phyloP scores from a whole-genome alignment of 1,139 yeast genomes.

The Hanseniaspora uvarum region DNA sequence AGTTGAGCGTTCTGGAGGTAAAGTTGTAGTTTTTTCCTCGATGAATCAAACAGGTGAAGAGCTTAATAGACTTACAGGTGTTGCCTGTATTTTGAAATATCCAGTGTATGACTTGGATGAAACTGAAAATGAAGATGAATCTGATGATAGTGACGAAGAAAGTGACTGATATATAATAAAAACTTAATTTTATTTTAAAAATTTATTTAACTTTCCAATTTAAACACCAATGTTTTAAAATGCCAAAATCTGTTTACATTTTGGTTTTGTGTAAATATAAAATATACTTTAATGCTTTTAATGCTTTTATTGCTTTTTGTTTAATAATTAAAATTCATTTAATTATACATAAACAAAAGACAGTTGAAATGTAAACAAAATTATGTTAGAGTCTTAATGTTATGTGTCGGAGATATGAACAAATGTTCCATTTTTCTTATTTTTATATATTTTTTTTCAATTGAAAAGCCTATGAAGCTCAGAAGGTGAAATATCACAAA shows the following conservation, averaged over 20 bases:
- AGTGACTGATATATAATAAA: not conserved
- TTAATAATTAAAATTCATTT: no score
- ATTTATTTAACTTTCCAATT: not conserved
- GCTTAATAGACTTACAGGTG: slow-evolving; percentile 77
- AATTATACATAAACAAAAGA: not conserved
- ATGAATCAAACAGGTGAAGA: slow-evolving; percentile 86
- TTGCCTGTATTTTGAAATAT: slow-evolving; percentile 75
- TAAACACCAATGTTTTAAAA: no score
- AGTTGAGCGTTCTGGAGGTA: slow-evolving; percentile 65
- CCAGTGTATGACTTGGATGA: slow-evolving; percentile 82
- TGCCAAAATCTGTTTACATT: not conserved
- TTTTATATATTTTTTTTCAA: not conserved
- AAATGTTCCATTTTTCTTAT: not conserved
- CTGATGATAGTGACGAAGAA: slow-evolving; percentile 11
- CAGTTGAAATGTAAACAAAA: not conserved
- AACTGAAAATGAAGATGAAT: slow-evolving; percentile 34
- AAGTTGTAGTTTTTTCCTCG: slow-evolving; percentile 69
- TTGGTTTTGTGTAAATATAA: no score
- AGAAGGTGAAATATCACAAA: no score
- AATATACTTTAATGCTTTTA: no score
- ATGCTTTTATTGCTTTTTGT: no score
- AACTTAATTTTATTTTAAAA: not conserved
- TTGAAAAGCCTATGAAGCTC: no score
- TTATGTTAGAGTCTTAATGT: not conserved
- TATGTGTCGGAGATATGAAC: not conserved